Base-by-base conservation (phyloP, 83 land plant genomes). In the Thuja plicata region DNA sequence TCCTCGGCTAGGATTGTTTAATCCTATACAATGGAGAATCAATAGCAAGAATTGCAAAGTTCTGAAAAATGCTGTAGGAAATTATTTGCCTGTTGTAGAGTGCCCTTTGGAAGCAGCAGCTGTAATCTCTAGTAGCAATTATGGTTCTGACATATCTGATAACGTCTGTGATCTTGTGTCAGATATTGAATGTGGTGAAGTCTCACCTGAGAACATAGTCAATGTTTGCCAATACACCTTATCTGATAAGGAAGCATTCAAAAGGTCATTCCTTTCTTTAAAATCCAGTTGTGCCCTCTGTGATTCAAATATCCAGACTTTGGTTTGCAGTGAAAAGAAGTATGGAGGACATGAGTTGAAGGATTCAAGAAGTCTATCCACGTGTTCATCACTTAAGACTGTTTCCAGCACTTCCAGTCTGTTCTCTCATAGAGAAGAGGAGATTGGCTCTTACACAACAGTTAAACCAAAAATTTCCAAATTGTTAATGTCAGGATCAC, bases 351-450 rank as follows among this genome's bases (percentile, higher is more conserved):
- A 8, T 37, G 73, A 86, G 19, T 34, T 60, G 15, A 86, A 37
- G 35, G 71, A 60, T 55, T 86, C 73, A 7, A 52, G 45, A 45
- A 83, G 85, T 83, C 32, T 12, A 21, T 86, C 87, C 21, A 57
- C 73, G 21, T 86, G 87, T 86, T 70, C 40, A 52, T 86, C 87
- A 35, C 15, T 55, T 86, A 45, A 86, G 5, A 55, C 87, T 85
- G 66, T 52, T 82, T 82, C 50, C n/a, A 30, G 85, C 37, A 4
- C 55, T 48, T 83, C 35, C 24, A 37, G 41, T 27, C 43, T 38
- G 11, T 12, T 86, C 43, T 37, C 87, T 55, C 27, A 21, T 57
- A 70, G 71, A 37, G 87, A 86, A 52, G 71, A 34, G 45, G 55
- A 86, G 54, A 60, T 1, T 35, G 73, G 55, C 37, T 86, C 73